Percentiles rank a stretch among this genome's conserved stretches.
Evolutionary conservation across 2,329 filamentous ascomycete species (phyloP).

Genomic region (Trichoderma sp.): DNA sequence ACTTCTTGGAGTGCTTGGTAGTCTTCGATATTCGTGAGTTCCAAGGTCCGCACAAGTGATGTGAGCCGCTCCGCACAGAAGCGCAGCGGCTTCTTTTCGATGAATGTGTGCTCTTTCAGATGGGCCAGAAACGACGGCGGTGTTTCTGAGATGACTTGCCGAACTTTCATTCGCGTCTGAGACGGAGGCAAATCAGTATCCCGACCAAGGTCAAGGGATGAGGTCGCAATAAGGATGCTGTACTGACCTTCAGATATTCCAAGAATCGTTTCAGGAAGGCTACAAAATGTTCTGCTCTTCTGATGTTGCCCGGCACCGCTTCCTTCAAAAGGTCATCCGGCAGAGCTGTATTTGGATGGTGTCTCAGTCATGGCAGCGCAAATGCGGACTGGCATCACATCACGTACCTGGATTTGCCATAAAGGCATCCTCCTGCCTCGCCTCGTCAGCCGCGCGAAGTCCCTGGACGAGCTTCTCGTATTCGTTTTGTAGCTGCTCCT

Average conservation of each 20-base stretch:
- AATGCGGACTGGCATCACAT: background rate
- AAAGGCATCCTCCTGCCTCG: conserved; percentile 89
- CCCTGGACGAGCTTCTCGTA: conserved; percentile 96
- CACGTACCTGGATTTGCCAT: conserved; percentile 80
- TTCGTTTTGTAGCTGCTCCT: conserved; percentile 90
- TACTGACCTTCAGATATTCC: conserved; percentile 78
- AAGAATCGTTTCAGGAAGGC: conserved; percentile 95
- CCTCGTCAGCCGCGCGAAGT: conserved; percentile 82
- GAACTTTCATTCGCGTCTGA: conserved; percentile 93
- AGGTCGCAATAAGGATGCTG: no score
- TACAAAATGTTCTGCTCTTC: conserved; percentile 93
- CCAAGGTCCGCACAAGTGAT: conserved; percentile 89
- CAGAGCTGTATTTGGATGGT: conserved; percentile 56
- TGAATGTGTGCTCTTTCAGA: conserved; percentile 93
- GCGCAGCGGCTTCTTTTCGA: conserved; percentile 89
- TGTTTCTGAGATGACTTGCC: conserved; percentile 96
- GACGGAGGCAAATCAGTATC: background rate
- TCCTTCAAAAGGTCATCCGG: conserved; percentile 94
- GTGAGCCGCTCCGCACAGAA: conserved; percentile 96
- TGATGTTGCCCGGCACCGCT: conserved; percentile 93
- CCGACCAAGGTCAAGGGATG: no score
- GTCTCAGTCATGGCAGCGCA: background rate
- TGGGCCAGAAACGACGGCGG: conserved; percentile 91
- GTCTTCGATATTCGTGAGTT: conserved; percentile 97
- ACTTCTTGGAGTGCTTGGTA: conserved; percentile 97